phyloP scores from a whole-genome alignment of 768 basidiomycete species.

The Rhizopogon vinicolor region DNA sequence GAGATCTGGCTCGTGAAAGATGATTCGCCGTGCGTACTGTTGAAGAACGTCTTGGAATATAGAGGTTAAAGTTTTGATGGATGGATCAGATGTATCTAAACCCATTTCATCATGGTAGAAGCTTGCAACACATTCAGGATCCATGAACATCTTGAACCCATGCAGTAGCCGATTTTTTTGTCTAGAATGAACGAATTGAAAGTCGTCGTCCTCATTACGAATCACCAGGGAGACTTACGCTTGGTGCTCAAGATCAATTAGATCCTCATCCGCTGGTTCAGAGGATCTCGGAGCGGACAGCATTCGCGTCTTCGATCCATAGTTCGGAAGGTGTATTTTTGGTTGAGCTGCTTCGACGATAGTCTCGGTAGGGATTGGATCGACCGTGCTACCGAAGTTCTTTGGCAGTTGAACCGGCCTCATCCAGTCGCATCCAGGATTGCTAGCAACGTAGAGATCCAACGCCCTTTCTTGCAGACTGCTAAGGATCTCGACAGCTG shows the following conservation, averaged over 20 bases:
- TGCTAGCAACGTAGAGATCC: constrained; percentile 9
- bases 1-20: constrained; percentile 24
- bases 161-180: neutral
- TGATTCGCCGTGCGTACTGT: constrained; percentile 25
- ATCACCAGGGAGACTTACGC: constrained; percentile 1
- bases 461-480: constrained; percentile 14
- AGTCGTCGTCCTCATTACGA: neutral
- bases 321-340: neutral
- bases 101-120: neutral
- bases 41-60: constrained; percentile 1
- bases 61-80: neutral
- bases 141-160: neutral
- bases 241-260: constrained; percentile 10
- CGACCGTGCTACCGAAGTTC: neutral
- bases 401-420: neutral
- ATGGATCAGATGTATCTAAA: neutral
- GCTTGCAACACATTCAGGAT: constrained; percentile 3
- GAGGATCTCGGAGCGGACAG: neutral
- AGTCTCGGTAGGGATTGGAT: neutral
- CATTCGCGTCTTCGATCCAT: neutral
- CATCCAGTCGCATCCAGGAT: constrained; percentile 4
- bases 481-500: constrained; percentile 14
- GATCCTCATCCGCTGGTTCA: constrained; percentile 10
- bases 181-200: neutral
- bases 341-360: neutral